A percentile compares a stretch with the other conserved stretches of the same genome.
These are phyloP conservation scores for Ustilago sp. DNA, from an alignment of 1,284 basidiomycete genomes.

Conservation along the genomic window DNA sequence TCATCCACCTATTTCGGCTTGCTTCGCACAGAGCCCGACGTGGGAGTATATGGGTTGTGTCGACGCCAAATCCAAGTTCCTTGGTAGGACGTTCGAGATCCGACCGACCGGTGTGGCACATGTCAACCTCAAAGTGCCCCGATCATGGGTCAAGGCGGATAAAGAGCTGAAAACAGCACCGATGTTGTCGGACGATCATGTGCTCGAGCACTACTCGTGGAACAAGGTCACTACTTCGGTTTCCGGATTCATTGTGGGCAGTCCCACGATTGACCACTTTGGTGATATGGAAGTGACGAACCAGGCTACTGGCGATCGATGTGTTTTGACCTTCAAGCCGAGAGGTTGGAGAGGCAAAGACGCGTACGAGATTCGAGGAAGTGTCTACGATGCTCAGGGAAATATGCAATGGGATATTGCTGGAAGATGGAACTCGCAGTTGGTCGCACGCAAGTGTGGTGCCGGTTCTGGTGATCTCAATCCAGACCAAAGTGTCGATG, in stretches of 20 bases:
- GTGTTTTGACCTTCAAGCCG: conserved; percentile 92
- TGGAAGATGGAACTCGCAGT: conserved; percentile 93
- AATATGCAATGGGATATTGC: conserved; percentile 87
- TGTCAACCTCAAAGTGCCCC: conserved; percentile 79
- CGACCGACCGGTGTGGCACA: conserved; percentile 94
- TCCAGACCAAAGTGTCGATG: conserved; percentile 74
- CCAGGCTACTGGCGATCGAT: conserved; percentile 90
- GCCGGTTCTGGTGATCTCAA: conserved; percentile 77
- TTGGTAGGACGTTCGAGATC: conserved; percentile 94
- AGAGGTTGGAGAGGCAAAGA: conserved; percentile 92
- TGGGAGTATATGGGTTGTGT: conserved; percentile 88
- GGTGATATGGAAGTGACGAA: conserved; percentile 91
- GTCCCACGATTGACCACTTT: conserved; percentile 95
- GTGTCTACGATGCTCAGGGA: conserved; percentile 79
- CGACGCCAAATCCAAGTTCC: conserved; percentile 67
- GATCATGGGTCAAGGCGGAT: conserved; percentile 43
- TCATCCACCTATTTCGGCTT: conserved; percentile 97
- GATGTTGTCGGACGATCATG: conserved; percentile 19
- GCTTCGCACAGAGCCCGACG: conserved; percentile 81
- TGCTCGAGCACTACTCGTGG: conserved; percentile 84
- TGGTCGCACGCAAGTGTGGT: conserved; percentile 82
- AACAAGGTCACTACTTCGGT: conserved; percentile 76
- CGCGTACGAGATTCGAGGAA: conserved; percentile 90
- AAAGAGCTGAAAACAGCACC: conserved; percentile 45
- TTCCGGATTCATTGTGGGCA: conserved; percentile 92